Conservation (phyloP, 2,329 filamentous ascomycete species). For the Ophiostoma sp. region DNA sequence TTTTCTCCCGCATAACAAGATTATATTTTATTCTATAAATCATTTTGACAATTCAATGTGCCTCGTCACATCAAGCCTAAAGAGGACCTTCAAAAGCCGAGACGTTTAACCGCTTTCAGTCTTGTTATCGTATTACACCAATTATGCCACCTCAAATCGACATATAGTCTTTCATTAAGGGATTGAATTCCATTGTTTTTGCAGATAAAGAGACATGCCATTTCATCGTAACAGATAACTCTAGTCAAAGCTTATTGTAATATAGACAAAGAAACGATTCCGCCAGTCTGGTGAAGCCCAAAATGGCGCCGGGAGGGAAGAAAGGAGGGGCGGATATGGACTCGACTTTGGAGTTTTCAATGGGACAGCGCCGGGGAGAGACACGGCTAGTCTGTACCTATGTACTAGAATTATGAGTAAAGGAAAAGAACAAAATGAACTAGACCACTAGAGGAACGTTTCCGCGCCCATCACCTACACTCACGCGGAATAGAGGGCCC, state of each 20-base stretch:
- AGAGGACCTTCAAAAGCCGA: neutral
- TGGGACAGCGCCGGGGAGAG: neutral
- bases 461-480: neutral
- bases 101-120: neutral
- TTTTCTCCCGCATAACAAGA: too few species aligned
- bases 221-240: neutral
- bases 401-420: too few species aligned
- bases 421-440: too few species aligned
- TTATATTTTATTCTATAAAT: too few species aligned
- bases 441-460: neutral
- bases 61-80: neutral
- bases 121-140: neutral
- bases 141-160: too few species aligned
- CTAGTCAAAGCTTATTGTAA: neutral
- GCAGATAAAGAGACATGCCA: too few species aligned
- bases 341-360: neutral
- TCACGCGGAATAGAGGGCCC: neutral
- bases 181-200: too few species aligned
- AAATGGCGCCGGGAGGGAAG: constrained; percentile 5
- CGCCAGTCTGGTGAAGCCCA: constrained; percentile 3
- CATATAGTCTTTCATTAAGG: too few species aligned
- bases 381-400: neutral
- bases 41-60: too few species aligned
- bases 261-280: neutral
- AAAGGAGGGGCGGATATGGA: constrained; percentile 3